Base-by-base conservation (phyloP, 768 basidiomycete species). In the Russula brevipes region DNA sequence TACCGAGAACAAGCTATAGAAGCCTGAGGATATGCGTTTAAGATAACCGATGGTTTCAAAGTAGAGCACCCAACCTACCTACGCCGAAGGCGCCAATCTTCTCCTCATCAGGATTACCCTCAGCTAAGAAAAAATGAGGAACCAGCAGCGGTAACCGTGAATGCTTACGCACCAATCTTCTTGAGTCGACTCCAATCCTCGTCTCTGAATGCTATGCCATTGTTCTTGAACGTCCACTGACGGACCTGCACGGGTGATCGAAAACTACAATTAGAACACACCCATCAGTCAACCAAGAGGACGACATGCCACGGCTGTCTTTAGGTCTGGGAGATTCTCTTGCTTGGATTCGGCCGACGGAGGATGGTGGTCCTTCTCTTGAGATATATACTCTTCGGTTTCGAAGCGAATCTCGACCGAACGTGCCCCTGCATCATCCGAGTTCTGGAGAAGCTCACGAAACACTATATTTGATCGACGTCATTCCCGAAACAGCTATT, bases 61-160 rank as follows among this genome's bases (percentile, higher is more conserved):
- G 16, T 4, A 30, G 17, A 16, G 30, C 35, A 4, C 33, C 24
- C 41, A 11, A 57, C 82, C 59, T 62, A 83, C 87, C 88, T n/a
- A 91, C 89, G 60, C 90, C 91, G 68, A 93, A 93, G n/a, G 94
- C 93, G 14, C 96, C 95, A 52, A 98, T 94, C 78, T 94, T 94
- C 73, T 89, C 86, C 73, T 95, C 91, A 68, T 94, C 90, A 0
- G 94, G 94, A 72, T 98, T 97, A 0, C 95, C 94, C 69, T 93
- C 89, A 10, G 94, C 95, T 86, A 66, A 59, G 16, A 31, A 24
- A 41, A 61, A 5, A 54, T 60, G 60, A 59, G 36, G 1, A 47
- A n/a, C 35, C 5, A 19, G 17, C 11, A 42, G 17, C 41, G 4
- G 30, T 9, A 16, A 35, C 19, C 11, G 10, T 17, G 16, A 35